Evolutionary conservation across 2,329 filamentous ascomycete species (phyloP).

Genomic region (Thermomyces lanuginosus): DNA sequence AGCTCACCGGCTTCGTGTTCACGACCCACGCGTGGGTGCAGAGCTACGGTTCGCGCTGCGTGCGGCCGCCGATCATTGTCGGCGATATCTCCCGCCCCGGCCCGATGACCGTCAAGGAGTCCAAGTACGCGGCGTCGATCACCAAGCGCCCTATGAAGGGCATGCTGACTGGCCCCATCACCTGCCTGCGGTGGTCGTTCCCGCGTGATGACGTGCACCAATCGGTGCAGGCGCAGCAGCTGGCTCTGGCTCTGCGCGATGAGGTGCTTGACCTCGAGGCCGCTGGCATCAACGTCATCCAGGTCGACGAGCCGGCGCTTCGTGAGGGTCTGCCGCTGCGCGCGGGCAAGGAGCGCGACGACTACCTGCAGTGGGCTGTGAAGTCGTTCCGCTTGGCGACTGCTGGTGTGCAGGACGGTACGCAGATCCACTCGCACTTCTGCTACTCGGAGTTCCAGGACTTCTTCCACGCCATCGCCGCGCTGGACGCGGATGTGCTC

Average conservation of each 20-base stretch:
- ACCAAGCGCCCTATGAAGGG: conserved; percentile 99
- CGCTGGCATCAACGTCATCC: conserved; percentile 92
- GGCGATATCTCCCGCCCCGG: conserved; percentile 94
- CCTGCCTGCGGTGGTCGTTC: conserved; percentile 98
- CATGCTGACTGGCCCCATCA: conserved; percentile 98
- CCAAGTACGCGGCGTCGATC: conserved; percentile 91
- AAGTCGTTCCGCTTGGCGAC: conserved; percentile 95
- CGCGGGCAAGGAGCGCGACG: conserved; percentile 80
- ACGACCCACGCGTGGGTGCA: conserved; percentile 99
- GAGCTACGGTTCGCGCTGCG: conserved; percentile 94
- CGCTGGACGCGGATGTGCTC: conserved; percentile 92
- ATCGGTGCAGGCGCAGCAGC: conserved; percentile 96
- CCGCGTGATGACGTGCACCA: conserved; percentile 99
- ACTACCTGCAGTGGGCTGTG: conserved; percentile 94
- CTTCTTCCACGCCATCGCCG: conserved; percentile 99
- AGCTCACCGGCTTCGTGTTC: conserved; percentile 91
- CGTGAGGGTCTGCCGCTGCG: conserved; percentile 98
- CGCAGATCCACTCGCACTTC: conserved; percentile 99
- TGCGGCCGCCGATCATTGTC: conserved; percentile 94
- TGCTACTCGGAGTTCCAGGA: conserved; percentile 99
- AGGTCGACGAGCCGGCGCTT: conserved; percentile 97
- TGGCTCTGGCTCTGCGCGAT: conserved; percentile 93
- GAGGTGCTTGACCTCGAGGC: conserved; percentile 97
- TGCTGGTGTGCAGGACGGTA: conserved; percentile 81
- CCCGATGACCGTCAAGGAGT: conserved; percentile 99